Evolutionary conservation across 2,329 filamentous ascomycete species (phyloP).

Genomic region (Kalmusia sp.): DNA sequence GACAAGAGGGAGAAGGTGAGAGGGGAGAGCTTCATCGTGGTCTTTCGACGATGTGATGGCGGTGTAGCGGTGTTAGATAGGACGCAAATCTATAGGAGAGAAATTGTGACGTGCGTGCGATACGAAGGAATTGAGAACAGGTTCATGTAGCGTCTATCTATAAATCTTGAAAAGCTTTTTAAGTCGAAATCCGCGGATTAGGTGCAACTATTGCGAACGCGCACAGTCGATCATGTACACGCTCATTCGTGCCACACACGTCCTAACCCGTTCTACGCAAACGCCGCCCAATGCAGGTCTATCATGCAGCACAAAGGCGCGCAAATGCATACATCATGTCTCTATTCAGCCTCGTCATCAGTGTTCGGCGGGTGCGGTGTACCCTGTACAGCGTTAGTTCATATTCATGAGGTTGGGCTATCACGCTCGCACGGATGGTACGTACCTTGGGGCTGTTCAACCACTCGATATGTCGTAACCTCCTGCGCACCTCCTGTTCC

Average conservation of each 20-base stretch:
- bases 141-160: not conserved
- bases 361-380: conserved; percentile 50
- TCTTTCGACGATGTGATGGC: too few species aligned
- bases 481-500: conserved; percentile 85
- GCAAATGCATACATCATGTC: conserved; percentile 7
- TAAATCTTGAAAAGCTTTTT: conserved; percentile 5
- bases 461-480: conserved; percentile 81
- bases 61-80: too few species aligned
- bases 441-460: conserved; percentile 72
- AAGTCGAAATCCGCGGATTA: not conserved
- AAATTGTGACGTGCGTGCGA: too few species aligned
- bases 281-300: conserved; percentile 28
- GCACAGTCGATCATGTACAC: not conserved
- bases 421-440: not conserved
- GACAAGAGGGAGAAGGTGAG: not conserved
- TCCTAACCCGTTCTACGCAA: conserved; percentile 22
- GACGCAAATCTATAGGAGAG: too few species aligned
- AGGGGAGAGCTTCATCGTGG: not conserved
- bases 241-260: conserved; percentile 1
- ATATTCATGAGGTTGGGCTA: not conserved
- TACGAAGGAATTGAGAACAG: too few species aligned
- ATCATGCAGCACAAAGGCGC: conserved; percentile 11
- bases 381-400: conserved; percentile 40
- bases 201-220: not conserved
- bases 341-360: conserved; percentile 49